Evolutionary conservation across 2,329 filamentous ascomycete species (phyloP), one percentile per base, ranked within the genome.

Genomic region (Elsinoe perseae): DNA sequence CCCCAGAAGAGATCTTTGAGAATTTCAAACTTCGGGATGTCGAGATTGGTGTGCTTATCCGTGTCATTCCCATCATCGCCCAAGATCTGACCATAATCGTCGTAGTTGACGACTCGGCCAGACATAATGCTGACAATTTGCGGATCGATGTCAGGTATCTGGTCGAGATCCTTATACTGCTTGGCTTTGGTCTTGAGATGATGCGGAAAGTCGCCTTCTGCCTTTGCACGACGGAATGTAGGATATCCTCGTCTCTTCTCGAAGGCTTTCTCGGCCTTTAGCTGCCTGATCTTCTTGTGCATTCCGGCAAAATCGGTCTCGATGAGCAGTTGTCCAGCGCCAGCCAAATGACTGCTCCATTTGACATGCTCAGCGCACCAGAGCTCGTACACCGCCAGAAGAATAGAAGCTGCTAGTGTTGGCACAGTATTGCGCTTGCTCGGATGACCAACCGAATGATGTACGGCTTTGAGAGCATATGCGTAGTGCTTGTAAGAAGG

Each of bases 291-390:
- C 56, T 84, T 79, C 57, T 80, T 81, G 0, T 87, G 88, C 75
- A 91, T 85, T 1, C 81, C 78, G 8, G 79, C 78, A 59, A 90
- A 87, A 50, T 93, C 86, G 40, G 95, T 86, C 66, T 97, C 91
- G 54, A 82, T 80, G 23, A 97, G 78, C 27, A 97, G 78, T 60
- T 91, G 86, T 38, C 86, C 84, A 8, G 89, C 88, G 10, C 93
- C 93, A 48, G 88, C 82, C 34, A 97, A 76, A 71, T 97, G 93
- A 60, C 87, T 92, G 65, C 88, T 93, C 93, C 93, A 98, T 69
- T 95, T 95, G 56, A 86, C 84, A 64, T 97, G 92, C 62, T 98
- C 92, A 20, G 90, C 92, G 32, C 86, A 87, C 84, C 92, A 93
- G 16, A 96, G 88, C 69, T 97, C 93, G 65, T 95, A 97, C 68